phyloP scores from a whole-genome alignment of 2,329 filamentous ascomycete genomes.

The Periconia macrospinosa region DNA sequence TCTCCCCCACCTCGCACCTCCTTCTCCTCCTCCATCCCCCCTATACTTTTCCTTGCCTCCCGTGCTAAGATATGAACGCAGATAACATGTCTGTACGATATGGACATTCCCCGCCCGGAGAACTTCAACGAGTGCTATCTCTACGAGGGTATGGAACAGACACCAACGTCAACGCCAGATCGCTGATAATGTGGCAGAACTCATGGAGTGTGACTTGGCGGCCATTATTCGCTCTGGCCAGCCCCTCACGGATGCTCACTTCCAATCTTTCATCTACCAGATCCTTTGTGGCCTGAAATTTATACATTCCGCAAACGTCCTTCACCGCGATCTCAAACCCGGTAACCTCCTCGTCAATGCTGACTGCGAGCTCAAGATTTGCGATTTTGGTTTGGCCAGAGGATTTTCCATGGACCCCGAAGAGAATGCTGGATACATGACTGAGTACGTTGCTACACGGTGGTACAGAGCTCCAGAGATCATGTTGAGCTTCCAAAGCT shows the following conservation, averaged over 20 bases:
- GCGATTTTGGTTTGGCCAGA: conserved; percentile 93
- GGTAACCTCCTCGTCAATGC: conserved; percentile 97
- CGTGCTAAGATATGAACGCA: conserved; percentile 51
- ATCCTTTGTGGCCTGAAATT: conserved; percentile 99
- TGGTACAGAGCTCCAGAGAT: conserved; percentile 99
- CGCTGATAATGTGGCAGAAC: conserved; percentile 61
- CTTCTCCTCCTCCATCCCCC: conserved; percentile 52
- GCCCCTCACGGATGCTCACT: conserved; percentile 95
- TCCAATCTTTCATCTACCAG: conserved; percentile 99
- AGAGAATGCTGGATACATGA: conserved; percentile 99
- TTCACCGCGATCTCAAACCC: conserved; percentile 95
- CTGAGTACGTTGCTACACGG: conserved; percentile 95
- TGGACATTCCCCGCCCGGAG: conserved; percentile 96
- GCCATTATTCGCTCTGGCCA: conserved; percentile 98
- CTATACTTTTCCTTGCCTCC: conserved; percentile 1
- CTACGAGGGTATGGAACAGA: conserved; percentile 74
- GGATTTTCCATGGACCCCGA: conserved; percentile 97
- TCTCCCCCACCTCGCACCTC: conserved; percentile 33
- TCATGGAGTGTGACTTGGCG: conserved; percentile 98
- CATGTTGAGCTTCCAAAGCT: conserved; percentile 99
- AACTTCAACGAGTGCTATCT: conserved; percentile 99
- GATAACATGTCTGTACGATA: conserved; percentile 99
- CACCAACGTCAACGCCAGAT: neutral
- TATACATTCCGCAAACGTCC: conserved; percentile 96
- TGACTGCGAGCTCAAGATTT: conserved; percentile 99